Percentiles rank a stretch among this genome's conserved stretches.
These are phyloP conservation scores for Micromonas commoda DNA, from an alignment of 139 green algal species.

Conservation along the genomic window DNA sequence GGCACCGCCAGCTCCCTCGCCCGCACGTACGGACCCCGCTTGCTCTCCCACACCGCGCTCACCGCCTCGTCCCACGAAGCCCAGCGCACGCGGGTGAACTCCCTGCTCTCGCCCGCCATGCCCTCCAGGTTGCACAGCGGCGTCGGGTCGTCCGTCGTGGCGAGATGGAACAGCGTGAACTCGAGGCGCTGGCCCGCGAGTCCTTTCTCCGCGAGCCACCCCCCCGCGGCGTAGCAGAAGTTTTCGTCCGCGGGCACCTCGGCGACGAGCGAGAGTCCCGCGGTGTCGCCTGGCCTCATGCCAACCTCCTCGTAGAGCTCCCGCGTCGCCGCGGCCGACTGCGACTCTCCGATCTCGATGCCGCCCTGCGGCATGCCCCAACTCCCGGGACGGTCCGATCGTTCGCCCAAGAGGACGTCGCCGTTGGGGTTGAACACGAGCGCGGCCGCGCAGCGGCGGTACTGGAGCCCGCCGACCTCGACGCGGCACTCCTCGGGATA, in stretches of 20 bases:
- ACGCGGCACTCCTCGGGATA: background rate
- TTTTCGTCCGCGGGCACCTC: background rate
- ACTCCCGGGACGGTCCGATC: background rate
- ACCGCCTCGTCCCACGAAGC: background rate
- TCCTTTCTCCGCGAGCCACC: conserved; percentile 8
- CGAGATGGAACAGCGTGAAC: background rate
- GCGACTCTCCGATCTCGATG: background rate
- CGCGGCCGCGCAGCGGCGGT: background rate
- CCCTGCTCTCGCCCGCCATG: background rate
- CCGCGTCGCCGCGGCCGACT: conserved; percentile 3
- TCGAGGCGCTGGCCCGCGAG: conserved; percentile 17
- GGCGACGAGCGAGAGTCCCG: background rate
- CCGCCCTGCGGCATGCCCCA: conserved; percentile 20
- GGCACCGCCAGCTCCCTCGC: background rate
- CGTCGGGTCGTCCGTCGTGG: background rate
- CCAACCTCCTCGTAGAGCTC: conserved; percentile 22
- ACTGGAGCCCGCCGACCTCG: background rate
- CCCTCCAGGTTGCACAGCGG: background rate
- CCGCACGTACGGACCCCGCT: background rate
- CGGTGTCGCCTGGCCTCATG: background rate
- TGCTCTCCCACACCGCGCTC: background rate
- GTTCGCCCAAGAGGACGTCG: background rate
- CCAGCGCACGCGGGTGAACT: conserved; percentile 13
- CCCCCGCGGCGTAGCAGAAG: background rate
- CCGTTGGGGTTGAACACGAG: conserved; percentile 16